Evolutionary conservation across 2,329 filamentous ascomycete species (phyloP).

Genomic region (Annulohypoxylon truncatum): DNA sequence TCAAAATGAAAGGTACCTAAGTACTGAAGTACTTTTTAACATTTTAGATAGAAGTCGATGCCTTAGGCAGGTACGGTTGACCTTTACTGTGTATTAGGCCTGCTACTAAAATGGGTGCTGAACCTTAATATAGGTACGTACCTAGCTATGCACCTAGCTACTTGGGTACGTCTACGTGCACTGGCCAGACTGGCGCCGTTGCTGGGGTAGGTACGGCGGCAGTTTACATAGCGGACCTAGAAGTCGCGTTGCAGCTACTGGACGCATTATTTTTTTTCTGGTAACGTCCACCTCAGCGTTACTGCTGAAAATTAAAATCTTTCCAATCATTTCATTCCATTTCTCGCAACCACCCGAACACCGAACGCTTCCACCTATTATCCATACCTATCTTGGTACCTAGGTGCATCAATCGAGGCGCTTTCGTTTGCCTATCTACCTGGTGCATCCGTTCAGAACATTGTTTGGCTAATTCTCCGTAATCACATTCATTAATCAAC

Average conservation of each 20-base stretch:
- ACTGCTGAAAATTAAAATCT: conserved; percentile 1
- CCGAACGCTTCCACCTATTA: neutral
- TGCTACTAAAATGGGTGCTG: neutral
- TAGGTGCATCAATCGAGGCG: neutral
- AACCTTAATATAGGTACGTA: neutral
- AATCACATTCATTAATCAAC: conserved; percentile 7
- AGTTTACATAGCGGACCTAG: neutral
- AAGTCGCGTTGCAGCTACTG: conserved; percentile 29
- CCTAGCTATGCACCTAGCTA: too few species aligned
- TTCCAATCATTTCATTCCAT: conserved; percentile 22
- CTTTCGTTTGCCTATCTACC: conserved; percentile 15
- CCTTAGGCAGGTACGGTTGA: neutral
- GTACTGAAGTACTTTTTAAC: neutral
- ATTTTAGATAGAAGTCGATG: neutral
- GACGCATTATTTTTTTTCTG: conserved; percentile 20
- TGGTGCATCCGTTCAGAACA: conserved; percentile 6
- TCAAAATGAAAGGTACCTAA: neutral
- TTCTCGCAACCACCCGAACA: conserved; percentile 12
- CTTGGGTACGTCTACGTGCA: neutral
- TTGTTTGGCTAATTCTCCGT: neutral
- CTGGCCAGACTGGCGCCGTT: conserved; percentile 12
- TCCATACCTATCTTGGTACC: neutral
- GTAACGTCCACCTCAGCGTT: conserved; percentile 13
- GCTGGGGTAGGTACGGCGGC: conserved; percentile 24
- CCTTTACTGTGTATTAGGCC: too few species aligned